These are phyloP conservation scores for Geotrichum klebahnii DNA, from an alignment of 1,139 yeast genomes.

Conservation along the genomic window DNA sequence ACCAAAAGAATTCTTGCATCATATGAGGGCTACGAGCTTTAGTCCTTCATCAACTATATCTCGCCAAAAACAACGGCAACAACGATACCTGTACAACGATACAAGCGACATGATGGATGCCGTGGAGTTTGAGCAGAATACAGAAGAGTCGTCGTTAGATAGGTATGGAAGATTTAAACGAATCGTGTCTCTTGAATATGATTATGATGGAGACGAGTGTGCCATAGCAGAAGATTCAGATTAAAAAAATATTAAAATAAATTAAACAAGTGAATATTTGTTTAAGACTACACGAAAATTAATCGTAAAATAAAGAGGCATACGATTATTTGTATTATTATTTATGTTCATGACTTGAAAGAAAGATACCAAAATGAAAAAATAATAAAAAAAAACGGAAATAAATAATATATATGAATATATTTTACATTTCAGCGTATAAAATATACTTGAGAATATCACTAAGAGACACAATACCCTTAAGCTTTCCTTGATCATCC, in stretches of 20 bases:
- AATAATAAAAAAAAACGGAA: neutral
- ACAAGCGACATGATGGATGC: too few relatives aligned
- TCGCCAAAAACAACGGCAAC: neutral
- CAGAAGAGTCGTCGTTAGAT: constrained; percentile 16
- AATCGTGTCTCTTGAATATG: constrained; percentile 11
- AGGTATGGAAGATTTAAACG: constrained; percentile 20
- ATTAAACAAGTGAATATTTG: too few relatives aligned
- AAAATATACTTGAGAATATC: constrained; percentile 83
- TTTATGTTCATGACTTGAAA: too few relatives aligned
- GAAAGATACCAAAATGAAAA: too few relatives aligned
- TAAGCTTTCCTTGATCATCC: constrained; percentile 68
- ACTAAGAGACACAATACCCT: constrained; percentile 85
- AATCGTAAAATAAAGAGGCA: too few relatives aligned
- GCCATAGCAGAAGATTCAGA: constrained; percentile 19
- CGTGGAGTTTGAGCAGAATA: too few relatives aligned
- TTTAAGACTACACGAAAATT: too few relatives aligned
- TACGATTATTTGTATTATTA: too few relatives aligned
- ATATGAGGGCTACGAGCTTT: constrained; percentile 6
- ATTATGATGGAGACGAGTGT: constrained; percentile 19
- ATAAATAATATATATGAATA: neutral
- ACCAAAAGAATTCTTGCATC: too few relatives aligned
- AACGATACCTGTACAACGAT: too few relatives aligned
- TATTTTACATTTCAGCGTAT: constrained; percentile 51
- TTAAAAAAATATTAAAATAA: too few relatives aligned
- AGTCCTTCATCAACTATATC: constrained; percentile 4